Evolutionary conservation across 2,329 filamentous ascomycete species (phyloP).

Genomic region (Byssochlamys sp.): DNA sequence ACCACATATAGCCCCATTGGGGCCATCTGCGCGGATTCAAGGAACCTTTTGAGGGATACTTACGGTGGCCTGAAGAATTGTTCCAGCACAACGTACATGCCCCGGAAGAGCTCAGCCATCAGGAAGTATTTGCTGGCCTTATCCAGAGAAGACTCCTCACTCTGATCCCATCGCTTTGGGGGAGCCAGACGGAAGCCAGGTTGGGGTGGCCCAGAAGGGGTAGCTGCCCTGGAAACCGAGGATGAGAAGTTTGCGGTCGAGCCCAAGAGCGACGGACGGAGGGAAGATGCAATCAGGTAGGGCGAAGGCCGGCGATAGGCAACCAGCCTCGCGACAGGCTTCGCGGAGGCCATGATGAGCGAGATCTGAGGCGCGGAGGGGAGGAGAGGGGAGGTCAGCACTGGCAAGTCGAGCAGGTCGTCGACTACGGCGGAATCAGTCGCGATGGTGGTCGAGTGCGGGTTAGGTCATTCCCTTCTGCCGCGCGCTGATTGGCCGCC

Average conservation of each 20-base stretch:
- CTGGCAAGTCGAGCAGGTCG: constrained; percentile 9
- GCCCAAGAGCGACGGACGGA: constrained; percentile 27
- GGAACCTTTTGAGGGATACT: constrained; percentile 37
- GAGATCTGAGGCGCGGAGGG: constrained; percentile 5
- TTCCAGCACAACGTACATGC: constrained; percentile 96
- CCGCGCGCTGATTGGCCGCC: constrained; percentile 28
- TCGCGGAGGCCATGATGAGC: constrained; percentile 36
- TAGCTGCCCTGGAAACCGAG: constrained; percentile 50
- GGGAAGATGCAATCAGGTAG: constrained; percentile 20
- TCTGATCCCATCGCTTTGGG: constrained; percentile 69
- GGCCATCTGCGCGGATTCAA: not conserved
- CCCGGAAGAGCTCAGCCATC: constrained; percentile 86
- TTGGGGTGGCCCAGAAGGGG: constrained; percentile 68
- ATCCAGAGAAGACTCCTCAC: constrained; percentile 67
- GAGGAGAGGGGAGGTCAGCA: constrained; percentile 7
- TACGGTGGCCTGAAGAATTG: constrained; percentile 97
- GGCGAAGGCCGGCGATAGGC: constrained; percentile 30
- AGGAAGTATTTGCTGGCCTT: constrained; percentile 88
- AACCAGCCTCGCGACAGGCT: constrained; percentile 35
- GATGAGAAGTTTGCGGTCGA: constrained; percentile 54
- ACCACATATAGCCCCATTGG: not conserved
- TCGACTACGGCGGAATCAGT: constrained; percentile 7
- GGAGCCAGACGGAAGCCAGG: constrained; percentile 68
- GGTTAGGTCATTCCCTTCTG: constrained; percentile 35
- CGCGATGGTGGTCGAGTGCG: constrained; percentile 15